A percentile compares a stretch with the other conserved stretches of the same genome.
phyloP scores from a whole-genome alignment of 1,284 basidiomycete species.

The Pseudozyma thailandica region DNA sequence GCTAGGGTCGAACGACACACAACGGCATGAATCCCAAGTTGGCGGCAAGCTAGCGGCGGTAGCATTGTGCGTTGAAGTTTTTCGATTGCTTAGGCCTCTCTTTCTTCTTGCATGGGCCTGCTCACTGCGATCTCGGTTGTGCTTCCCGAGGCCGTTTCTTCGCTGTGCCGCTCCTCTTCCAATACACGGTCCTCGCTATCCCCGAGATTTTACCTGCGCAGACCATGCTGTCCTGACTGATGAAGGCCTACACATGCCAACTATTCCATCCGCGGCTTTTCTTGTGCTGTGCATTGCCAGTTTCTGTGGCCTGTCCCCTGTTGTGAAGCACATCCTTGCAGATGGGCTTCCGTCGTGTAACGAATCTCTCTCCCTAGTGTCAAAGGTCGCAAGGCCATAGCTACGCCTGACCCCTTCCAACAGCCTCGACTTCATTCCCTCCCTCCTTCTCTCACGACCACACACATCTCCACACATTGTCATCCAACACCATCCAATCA shows the following conservation, averaged over 20 bases:
- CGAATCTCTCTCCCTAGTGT: not conserved
- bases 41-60: too few relatives aligned
- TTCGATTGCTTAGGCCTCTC: not conserved
- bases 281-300: not conserved
- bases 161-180: not conserved
- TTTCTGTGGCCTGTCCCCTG: conserved; percentile 2
- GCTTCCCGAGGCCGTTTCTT: not conserved
- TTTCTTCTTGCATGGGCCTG: not conserved
- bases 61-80: too few relatives aligned
- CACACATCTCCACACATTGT: conserved; percentile 6
- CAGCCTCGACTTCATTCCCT: not conserved
- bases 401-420: not conserved
- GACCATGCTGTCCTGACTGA: not conserved
- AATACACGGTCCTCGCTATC: too few relatives aligned
- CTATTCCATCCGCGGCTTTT: not conserved
- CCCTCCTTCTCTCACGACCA: conserved; percentile 3
- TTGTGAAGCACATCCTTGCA: not conserved
- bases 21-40: conserved; percentile 2
- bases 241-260: not conserved
- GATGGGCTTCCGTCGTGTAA: too few relatives aligned
- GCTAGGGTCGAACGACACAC: conserved; percentile 22
- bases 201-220: not conserved
- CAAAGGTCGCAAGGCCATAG: conserved; percentile 5
- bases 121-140: not conserved
- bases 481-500: not conserved